Base-by-base conservation (phyloP, 768 basidiomycete genomes). In the Melanogaster broomeanus region DNA sequence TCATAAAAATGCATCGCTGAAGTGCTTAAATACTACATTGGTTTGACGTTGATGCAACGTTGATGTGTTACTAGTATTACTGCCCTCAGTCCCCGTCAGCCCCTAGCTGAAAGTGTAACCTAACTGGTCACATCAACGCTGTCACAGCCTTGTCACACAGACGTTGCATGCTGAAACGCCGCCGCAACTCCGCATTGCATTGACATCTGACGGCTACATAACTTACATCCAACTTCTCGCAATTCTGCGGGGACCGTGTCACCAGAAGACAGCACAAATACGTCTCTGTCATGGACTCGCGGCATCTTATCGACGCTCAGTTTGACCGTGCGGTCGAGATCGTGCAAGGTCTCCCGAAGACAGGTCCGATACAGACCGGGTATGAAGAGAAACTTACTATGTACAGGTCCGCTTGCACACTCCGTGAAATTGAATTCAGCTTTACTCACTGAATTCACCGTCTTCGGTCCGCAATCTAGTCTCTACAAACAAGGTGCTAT, bases 271-370 rank as follows among this genome's bases (percentile, higher is more conserved):
- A 7, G 6, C 34, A 42, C 38, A 33, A 28, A 4, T 18, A 5
- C 4, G 19, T 30, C 22, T 25, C 30, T 42, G 45, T 39, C 55
- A 87, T 88, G 87, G 77, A 82, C 49, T 81, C 86, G 22, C 77
- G 73, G 40, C 77, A 80, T 64, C 79, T 86, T 57, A 86, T 91
- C 57, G 85, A 90, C 58, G 80, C 81, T 43, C 93, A 95, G 69
- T 98, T 98, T 70, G 84, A 93, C 74, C 83, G 94, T 25, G 93
- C 95, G 4, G 94, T 98, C 10, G 88, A 95, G 69, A 96, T 98
- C 49, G 87, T 97, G 4, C 95, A 98, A 67, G 74, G 89, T 51
- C 74, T 97, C 28, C 93, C 95, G 1, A 96, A 96, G 77, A 91
- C 84, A 10, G 93, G 95, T 1, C 93, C 94, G 27, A 93, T 98